Evolutionary conservation across 2,329 filamentous ascomycete genomes (phyloP).

Genomic region (Teratosphaeria nubilosa): DNA sequence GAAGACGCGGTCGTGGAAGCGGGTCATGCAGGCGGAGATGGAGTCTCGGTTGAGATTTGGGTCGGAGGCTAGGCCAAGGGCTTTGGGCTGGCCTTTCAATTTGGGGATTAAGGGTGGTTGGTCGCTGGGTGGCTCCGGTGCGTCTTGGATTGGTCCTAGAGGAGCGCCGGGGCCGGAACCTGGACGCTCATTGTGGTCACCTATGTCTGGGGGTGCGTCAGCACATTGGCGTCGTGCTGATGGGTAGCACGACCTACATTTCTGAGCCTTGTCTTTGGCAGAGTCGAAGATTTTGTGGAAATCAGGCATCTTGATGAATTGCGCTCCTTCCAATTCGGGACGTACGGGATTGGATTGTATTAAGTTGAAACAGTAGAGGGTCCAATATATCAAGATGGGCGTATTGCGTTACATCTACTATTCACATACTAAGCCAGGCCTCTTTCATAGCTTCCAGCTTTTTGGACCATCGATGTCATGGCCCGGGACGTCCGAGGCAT

Average conservation of each 20-base stretch:
- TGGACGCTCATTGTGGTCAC: not conserved
- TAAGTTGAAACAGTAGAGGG: not conserved
- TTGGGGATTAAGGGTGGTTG: not conserved
- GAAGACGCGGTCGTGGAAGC: not conserved
- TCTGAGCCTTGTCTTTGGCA: not conserved
- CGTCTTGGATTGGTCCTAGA: not conserved
- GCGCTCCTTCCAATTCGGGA: not conserved
- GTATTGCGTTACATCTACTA: too few species aligned
- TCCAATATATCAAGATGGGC: too few species aligned
- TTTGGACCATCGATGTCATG: not conserved
- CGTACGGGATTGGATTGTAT: too few species aligned
- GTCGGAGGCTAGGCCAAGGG: not conserved
- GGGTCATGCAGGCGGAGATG: not conserved
- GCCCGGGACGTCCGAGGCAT: not conserved
- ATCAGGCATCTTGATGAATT: not conserved
- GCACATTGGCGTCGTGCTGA: not conserved
- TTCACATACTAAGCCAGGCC: too few species aligned
- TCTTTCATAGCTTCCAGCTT: not conserved
- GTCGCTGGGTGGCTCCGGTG: not conserved
- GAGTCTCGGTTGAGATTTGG: not conserved
- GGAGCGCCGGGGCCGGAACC: not conserved
- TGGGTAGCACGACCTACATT: not conserved
- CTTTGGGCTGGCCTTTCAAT: not conserved
- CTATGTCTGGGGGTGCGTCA: not conserved
- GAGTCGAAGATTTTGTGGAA: not conserved